Evolutionary conservation across 345 rosid species (phyloP).

Genomic region (Melaleuca alternifolia): DNA sequence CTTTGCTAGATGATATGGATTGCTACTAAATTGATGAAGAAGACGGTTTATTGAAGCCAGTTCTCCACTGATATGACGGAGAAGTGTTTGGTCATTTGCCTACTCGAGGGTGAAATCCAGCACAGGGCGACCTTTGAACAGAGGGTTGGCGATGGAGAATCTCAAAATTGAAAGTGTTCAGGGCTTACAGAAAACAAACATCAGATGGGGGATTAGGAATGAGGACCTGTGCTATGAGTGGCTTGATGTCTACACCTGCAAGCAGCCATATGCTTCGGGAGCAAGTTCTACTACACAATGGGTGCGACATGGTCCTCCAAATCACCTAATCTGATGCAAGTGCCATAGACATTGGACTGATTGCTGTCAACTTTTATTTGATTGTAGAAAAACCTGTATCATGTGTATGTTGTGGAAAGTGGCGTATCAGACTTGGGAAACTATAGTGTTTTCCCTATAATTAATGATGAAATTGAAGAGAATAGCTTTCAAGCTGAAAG

Average conservation of each 20-base stretch:
- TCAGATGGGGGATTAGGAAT: conserved; percentile 32
- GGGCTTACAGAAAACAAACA: conserved; percentile 36
- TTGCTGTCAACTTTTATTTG: not conserved
- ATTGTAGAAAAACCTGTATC: not conserved
- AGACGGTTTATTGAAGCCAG: conserved; percentile 17
- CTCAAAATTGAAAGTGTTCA: conserved; percentile 64
- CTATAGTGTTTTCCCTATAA: conserved; percentile 86
- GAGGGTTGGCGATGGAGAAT: conserved; percentile 22
- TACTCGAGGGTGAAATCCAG: too few species aligned
- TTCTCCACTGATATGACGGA: not conserved
- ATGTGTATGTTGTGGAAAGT: not conserved
- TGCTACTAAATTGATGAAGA: conserved; percentile 26
- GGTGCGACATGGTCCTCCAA: conserved; percentile 8
- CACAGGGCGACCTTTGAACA: too few species aligned
- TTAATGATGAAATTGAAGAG: conserved; percentile 39
- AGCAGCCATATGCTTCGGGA: conserved; percentile 2
- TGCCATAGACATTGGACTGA: not conserved
- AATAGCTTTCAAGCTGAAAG: conserved; percentile 22
- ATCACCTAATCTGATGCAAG: not conserved
- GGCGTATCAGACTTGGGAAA: conserved; percentile 35
- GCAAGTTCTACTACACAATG: conserved; percentile 33
- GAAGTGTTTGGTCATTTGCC: too few species aligned
- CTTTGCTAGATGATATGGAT: conserved; percentile 34
- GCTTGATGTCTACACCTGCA: conserved; percentile 23
- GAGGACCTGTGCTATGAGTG: conserved; percentile 9